Conservation (phyloP, 2,329 filamentous ascomycete genomes). For the Xylaria sp. region DNA sequence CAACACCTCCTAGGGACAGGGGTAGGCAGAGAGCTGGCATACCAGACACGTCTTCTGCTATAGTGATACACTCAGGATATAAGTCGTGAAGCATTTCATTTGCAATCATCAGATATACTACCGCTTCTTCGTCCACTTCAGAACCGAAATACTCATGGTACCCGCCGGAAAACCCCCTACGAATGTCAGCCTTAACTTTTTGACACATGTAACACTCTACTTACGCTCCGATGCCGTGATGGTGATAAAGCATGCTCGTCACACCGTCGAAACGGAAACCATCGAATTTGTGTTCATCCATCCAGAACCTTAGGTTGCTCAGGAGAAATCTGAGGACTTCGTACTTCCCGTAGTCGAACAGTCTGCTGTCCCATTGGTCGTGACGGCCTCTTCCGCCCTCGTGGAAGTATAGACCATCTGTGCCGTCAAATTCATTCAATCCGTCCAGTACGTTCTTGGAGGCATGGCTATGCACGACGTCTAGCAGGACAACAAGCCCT, state of each 20-base stretch:
- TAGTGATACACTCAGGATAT: slow-evolving; percentile 86
- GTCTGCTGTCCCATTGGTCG: slow-evolving; percentile 91
- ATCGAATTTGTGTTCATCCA: slow-evolving; percentile 97
- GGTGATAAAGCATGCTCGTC: slow-evolving; percentile 95
- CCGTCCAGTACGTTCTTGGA: slow-evolving; percentile 97
- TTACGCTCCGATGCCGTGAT: slow-evolving; percentile 96
- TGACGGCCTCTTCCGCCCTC: slow-evolving; percentile 82
- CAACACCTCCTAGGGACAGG: slow-evolving; percentile 84
- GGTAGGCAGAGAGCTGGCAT: slow-evolving; percentile 97
- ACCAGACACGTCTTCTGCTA: slow-evolving; percentile 96
- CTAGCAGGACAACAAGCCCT: slow-evolving; percentile 88
- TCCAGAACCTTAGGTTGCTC: slow-evolving; percentile 97
- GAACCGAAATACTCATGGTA: slow-evolving; percentile 98
- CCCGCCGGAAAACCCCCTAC: slow-evolving; percentile 90
- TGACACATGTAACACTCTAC: slow-evolving; percentile 42
- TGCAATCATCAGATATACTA: slow-evolving; percentile 93
- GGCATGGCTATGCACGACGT: slow-evolving; percentile 96
- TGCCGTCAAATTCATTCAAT: slow-evolving; percentile 93
- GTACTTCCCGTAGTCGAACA: slow-evolving; percentile 96
- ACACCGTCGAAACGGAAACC: slow-evolving; percentile 98
- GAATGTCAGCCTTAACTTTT: slow-evolving; percentile 33
- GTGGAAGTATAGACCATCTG: slow-evolving; percentile 96
- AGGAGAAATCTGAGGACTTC: slow-evolving; percentile 95
- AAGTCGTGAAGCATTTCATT: slow-evolving; percentile 95
- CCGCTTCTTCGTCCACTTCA: slow-evolving; percentile 87